Conservation (phyloP, 352 stramenopile species). For the Globisporangium camurandrum region DNA sequence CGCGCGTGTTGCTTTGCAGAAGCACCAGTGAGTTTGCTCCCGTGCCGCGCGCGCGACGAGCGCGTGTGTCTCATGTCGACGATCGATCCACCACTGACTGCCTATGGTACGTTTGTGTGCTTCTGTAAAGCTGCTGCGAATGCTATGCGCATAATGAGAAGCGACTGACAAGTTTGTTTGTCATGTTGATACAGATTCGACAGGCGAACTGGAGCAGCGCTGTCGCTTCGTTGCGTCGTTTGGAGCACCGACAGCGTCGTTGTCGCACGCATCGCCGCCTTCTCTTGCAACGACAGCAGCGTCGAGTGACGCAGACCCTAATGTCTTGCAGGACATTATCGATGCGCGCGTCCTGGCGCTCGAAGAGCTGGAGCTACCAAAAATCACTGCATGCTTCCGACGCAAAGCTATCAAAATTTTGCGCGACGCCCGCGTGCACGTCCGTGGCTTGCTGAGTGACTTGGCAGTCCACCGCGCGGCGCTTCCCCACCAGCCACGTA, state of each 20-base stretch:
- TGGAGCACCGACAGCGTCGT: slow-evolving; percentile 9
- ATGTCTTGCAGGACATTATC: slow-evolving; percentile 17
- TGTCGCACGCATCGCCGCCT: neutral
- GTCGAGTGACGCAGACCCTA: neutral
- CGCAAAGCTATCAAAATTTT: slow-evolving; percentile 44
- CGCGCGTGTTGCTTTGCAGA: slow-evolving; percentile 31
- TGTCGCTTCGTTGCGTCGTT: slow-evolving; percentile 29
- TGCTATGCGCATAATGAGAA: slow-evolving; percentile 3
- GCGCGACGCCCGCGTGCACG: slow-evolving; percentile 27
- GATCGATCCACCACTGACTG: slow-evolving; percentile 24
- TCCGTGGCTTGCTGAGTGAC: slow-evolving; percentile 18
- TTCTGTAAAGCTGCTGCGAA: neutral
- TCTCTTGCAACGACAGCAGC: neutral
- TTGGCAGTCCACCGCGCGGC: slow-evolving; percentile 10
- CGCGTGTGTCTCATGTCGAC: slow-evolving; percentile 17
- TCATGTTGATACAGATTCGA: slow-evolving; percentile 27
- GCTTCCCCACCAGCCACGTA: slow-evolving; percentile 6
- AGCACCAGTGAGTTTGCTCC: slow-evolving; percentile 25
- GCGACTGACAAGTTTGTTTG: slow-evolving; percentile 1
- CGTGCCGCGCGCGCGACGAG: slow-evolving; percentile 8
- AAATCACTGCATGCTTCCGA: slow-evolving; percentile 39
- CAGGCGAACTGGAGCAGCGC: slow-evolving; percentile 34
- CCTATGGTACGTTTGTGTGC: slow-evolving; percentile 24
- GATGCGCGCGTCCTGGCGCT: slow-evolving; percentile 32
- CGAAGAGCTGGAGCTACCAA: slow-evolving; percentile 34